These are phyloP conservation scores for Pseudozyma pruni DNA, from an alignment of 1,284 basidiomycete genomes.

Conservation along the genomic window DNA sequence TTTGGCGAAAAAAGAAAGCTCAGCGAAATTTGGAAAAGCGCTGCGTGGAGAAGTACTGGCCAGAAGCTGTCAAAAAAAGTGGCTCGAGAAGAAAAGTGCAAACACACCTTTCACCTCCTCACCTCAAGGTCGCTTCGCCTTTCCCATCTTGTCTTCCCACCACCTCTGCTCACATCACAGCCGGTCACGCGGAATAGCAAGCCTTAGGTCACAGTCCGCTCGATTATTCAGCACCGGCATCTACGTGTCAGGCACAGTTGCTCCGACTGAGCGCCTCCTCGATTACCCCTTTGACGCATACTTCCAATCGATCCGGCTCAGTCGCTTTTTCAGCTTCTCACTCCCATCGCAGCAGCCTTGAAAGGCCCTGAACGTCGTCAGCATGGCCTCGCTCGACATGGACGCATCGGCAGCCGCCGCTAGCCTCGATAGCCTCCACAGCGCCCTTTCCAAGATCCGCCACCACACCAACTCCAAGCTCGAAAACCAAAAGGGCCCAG, in stretches of 20 bases:
- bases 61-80: conserved; percentile 1
- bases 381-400: conserved; percentile 37
- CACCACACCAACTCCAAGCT: conserved; percentile 84
- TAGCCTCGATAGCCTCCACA: conserved; percentile 42
- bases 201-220: no score
- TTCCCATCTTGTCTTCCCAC: neutral
- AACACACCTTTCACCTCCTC: neutral
- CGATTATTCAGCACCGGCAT: no score
- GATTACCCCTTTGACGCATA: no score
- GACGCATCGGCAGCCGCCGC: conserved; percentile 40
- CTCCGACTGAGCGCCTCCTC: no score
- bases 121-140: no score
- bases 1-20: conserved; percentile 6
- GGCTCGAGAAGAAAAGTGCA: conserved; percentile 3
- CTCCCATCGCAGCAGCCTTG: neutral
- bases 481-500: conserved; percentile 88
- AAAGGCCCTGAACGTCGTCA: conserved; percentile 1
- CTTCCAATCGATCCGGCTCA: no score
- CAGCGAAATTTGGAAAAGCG: neutral
- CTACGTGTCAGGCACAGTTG: no score
- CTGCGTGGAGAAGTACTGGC: neutral
- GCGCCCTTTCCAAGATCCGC: conserved; percentile 78
- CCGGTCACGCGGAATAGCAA: no score
- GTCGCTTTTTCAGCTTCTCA: neutral
- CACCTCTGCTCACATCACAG: neutral